Percentiles rank a stretch among this genome's conserved stretches.
Conservation (phyloP, 306 rosid species). For the Pueraria montana region DNA sequence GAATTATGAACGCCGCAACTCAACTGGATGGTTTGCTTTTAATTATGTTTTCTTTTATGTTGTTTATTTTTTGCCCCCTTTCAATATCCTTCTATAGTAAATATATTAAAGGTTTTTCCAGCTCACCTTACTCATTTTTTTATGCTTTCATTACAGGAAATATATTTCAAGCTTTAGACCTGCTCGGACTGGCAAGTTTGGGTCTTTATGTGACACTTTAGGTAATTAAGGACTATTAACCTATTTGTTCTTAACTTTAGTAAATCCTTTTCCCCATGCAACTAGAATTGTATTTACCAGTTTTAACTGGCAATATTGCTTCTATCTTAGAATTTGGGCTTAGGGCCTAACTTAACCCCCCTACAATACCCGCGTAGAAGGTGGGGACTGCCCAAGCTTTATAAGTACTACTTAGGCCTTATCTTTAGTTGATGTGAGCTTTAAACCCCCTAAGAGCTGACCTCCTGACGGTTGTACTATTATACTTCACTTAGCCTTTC, state of each 20-base stretch:
- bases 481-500: not conserved
- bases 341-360: not conserved
- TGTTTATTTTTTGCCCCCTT: not conserved
- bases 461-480: not conserved
- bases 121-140: not conserved
- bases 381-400: not conserved
- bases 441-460: not conserved
- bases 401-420: not conserved
- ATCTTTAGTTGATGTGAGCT: not conserved
- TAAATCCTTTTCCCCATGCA: not conserved
- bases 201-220: constrained; percentile 66
- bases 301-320: constrained; percentile 26
- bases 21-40: constrained; percentile 90
- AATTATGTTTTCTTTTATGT: not conserved
- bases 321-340: not conserved
- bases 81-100: not conserved
- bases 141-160: constrained; percentile 71
- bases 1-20: constrained; percentile 77
- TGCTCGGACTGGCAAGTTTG: constrained; percentile 72
- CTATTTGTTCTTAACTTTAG: constrained; percentile 34
- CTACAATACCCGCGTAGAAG: not conserved
- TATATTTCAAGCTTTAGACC: constrained; percentile 82
- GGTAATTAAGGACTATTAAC: constrained; percentile 58
- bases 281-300: not conserved
- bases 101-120: constrained; percentile 34